Base-by-base conservation (phyloP, 1,284 basidiomycete genomes). In the Apiotrichum gamsii region DNA sequence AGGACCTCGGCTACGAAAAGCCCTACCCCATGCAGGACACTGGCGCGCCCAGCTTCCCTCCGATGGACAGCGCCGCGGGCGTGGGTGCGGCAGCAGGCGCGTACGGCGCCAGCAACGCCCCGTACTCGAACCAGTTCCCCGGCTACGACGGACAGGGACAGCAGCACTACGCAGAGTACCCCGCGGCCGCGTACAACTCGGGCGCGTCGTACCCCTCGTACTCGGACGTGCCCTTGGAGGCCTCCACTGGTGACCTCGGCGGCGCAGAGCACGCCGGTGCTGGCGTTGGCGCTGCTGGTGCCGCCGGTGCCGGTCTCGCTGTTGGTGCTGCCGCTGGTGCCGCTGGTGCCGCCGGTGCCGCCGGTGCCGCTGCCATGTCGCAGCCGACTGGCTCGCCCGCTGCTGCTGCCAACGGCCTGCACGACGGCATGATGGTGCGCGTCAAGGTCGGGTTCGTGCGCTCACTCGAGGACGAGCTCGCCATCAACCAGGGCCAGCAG, bases 371-470 rank as follows among this genome's bases (percentile, higher is more conserved):
- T n/a, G 43, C 32, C 21, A 24, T 24, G 21, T 13, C 31, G 23
- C 11, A 2, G 23, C 15, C 14, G 29, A 36, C 31, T n/a, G 35
- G 34, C n/a, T 41, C 41, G 5, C 21, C 39, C n/a, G 36, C 31
- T 3, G 42, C 39, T 14, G 54, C 39, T 8, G 54, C 54, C 6
- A 51, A 36, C 19, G 55, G 46, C 10, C 55, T 72, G n/a, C 54
- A 55, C 35, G 64, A 68, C 43, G 64, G 61, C 16, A 58, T 56
- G 51, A 67, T 66, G 69, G 65, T 64, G 23, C 49, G 60, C 15
- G 71, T 71, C 45, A 67, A 64, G 51, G 65, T 69, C 43, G 69
- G 66, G 21, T 73, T 73, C 44, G 65, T 71, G 18, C 56, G 69
- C 34, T 62, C 58, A 19, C 50, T 73, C 25, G 71, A 73, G 41